Evolutionary conservation across 179 eudicot genomes (phyloP), one percentile per base, ranked within the genome.

Genomic region (Spergularia azorica): DNA sequence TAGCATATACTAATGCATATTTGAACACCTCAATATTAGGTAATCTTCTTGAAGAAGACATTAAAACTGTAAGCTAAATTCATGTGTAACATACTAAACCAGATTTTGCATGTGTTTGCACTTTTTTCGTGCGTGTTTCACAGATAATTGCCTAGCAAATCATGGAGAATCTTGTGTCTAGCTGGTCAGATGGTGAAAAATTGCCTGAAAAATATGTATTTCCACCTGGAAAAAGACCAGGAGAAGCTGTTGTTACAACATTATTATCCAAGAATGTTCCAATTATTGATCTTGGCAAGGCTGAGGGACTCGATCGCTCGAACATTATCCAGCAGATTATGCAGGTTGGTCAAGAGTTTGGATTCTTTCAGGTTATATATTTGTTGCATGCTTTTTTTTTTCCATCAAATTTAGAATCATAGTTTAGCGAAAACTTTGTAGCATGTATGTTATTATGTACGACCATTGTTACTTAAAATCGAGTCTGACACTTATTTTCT

Each of bases 311-410:
- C 21, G 76, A 66, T 50, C 78, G 56, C 51, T 8, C 39, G 3
- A 52, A 68, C 9, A 74, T 70, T 17, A 43, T 80, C 80, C 79
- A 88, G 10, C 80, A 75, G 72, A 84, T 88, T 41, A 75, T 86
- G 61, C 73, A 85, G 58, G 95, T 90, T 55, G 38, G 80, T 72
- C 80, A 87, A 17, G 90, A 86, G n/a, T 87, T 76, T 14, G 95
- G 95, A 3, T 78, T 90, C 57, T 89, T 90, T 81, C 90, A 90
- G 90, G 92, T 88, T 73, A 15, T 73, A 15, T 38, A 15, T 57
- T 56, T 56, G 38, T 54, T 56, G 62, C 41, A 2, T 9, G 7
- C 18, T 3, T 14, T 57, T 65, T 39, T 67, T 48, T 12, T n/a
- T 67, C 56, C n/a, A 57, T 13, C 18, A 57, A 63, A 2, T 15